Percentiles rank a stretch among this genome's conserved stretches.
Evolutionary conservation across 1,284 basidiomycete genomes (phyloP).

Genomic region (Singerocomus inundabilis): DNA sequence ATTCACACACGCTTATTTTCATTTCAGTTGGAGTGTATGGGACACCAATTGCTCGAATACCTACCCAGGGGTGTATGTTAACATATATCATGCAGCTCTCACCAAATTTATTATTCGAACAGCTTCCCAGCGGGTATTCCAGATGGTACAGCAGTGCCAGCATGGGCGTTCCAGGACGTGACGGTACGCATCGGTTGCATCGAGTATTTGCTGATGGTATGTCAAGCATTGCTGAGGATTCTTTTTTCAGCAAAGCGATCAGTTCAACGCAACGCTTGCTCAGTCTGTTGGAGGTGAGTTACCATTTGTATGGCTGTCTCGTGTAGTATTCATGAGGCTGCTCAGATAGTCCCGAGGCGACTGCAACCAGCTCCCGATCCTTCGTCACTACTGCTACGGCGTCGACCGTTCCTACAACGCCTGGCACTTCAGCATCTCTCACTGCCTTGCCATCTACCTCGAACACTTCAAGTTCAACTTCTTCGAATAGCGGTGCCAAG

Average conservation of each 20-base stretch:
- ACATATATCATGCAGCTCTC: neutral
- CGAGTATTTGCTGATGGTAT: neutral
- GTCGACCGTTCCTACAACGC: no score
- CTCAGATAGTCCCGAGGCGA: slow-evolving; percentile 32
- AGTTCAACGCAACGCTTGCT: slow-evolving; percentile 24
- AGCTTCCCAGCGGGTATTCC: slow-evolving; percentile 26
- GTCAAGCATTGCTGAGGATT: no score
- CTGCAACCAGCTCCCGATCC: slow-evolving; percentile 17
- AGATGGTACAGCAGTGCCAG: slow-evolving; percentile 26
- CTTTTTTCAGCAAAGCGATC: slow-evolving; percentile 10
- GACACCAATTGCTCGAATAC: slow-evolving; percentile 22
- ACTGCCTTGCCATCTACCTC: slow-evolving; percentile 1
- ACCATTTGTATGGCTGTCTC: neutral
- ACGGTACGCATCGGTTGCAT: slow-evolving; percentile 16
- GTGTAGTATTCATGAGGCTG: neutral
- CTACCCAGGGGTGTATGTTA: slow-evolving; percentile 21
- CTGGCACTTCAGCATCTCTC: slow-evolving; percentile 5
- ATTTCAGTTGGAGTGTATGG: slow-evolving; percentile 32
- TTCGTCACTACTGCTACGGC: slow-evolving; percentile 12
- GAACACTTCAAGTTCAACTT: neutral
- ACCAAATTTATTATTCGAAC: slow-evolving; percentile 2
- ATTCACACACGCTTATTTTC: neutral
- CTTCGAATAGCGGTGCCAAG: slow-evolving; percentile 7
- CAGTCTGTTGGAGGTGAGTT: slow-evolving; percentile 24
- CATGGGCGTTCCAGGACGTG: slow-evolving; percentile 34